phyloP scores from a whole-genome alignment of 179 eudicot genomes.

The Silene vulgaris region DNA sequence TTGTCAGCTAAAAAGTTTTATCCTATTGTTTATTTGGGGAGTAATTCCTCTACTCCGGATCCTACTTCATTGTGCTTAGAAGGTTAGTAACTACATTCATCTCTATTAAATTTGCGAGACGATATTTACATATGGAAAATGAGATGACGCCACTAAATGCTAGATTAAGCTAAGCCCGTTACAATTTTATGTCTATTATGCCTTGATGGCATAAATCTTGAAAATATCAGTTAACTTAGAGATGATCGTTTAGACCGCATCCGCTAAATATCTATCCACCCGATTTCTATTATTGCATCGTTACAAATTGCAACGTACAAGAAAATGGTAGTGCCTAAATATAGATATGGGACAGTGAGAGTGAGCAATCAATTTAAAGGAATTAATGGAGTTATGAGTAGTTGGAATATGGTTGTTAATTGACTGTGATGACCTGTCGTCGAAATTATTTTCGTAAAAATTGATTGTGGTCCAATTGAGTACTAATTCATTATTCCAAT shows the following conservation, averaged over 20 bases:
- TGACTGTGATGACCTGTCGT: background rate
- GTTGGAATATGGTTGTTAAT: background rate
- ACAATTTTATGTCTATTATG: too few relatives aligned
- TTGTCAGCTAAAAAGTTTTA: conserved; percentile 36
- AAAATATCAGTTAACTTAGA: too few relatives aligned
- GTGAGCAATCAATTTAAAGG: conserved; percentile 3
- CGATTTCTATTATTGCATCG: background rate
- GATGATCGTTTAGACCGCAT: too few relatives aligned
- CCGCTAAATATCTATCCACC: too few relatives aligned
- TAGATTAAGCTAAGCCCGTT: too few relatives aligned
- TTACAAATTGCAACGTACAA: background rate
- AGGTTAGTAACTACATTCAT: conserved; percentile 28
- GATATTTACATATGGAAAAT: background rate
- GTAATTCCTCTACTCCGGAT: conserved; percentile 48
- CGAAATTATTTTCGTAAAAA: background rate
- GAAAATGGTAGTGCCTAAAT: background rate
- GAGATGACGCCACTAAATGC: background rate
- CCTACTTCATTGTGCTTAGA: conserved; percentile 70
- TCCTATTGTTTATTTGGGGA: conserved; percentile 58
- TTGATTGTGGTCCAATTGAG: background rate
- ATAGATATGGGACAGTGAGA: background rate
- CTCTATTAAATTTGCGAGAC: background rate
- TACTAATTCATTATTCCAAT: background rate
- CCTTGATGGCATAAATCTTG: too few relatives aligned
- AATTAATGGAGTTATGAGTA: background rate